A percentile compares a stretch with the other conserved stretches of the same genome.
Conservation (phyloP, 176 grass and related monocot species). For the Carex cristatella region DNA sequence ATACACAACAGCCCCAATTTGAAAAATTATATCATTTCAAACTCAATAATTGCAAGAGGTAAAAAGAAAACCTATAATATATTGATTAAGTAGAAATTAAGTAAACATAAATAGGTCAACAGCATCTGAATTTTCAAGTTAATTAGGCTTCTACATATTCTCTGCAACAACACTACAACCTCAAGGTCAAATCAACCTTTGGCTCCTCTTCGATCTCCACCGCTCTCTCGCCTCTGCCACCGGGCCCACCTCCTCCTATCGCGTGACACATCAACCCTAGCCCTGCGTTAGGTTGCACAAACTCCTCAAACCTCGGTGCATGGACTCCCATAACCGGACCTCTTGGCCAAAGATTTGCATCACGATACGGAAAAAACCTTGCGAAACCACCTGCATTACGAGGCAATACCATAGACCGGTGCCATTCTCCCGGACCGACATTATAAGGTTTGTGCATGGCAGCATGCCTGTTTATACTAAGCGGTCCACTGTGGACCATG, state of each 20-base stretch:
- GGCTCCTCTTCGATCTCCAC: conserved; percentile 16
- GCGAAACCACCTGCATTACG: background rate
- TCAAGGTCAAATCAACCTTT: conserved; percentile 24
- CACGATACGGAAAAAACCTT: background rate
- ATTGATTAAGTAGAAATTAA: background rate
- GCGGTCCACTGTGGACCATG: conserved; percentile 14
- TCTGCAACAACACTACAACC: background rate
- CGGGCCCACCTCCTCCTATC: background rate
- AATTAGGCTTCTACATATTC: background rate
- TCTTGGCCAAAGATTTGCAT: conserved; percentile 12
- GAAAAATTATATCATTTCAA: background rate
- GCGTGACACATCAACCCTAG: conserved; percentile 10
- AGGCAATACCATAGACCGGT: background rate
- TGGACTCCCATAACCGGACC: background rate
- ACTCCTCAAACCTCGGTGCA: conserved; percentile 10
- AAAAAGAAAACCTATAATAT: conserved; percentile 12
- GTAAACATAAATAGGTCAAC: background rate
- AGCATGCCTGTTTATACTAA: background rate
- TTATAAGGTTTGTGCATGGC: conserved; percentile 13
- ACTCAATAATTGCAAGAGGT: background rate
- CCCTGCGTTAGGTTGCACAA: background rate
- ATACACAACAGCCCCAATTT: background rate
- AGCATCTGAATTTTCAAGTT: background rate
- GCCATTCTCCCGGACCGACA: background rate
- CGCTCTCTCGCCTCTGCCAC: background rate